Evolutionary conservation across 164 flowering plant genomes (phyloP).

Genomic region (Vitis vinifera): DNA sequence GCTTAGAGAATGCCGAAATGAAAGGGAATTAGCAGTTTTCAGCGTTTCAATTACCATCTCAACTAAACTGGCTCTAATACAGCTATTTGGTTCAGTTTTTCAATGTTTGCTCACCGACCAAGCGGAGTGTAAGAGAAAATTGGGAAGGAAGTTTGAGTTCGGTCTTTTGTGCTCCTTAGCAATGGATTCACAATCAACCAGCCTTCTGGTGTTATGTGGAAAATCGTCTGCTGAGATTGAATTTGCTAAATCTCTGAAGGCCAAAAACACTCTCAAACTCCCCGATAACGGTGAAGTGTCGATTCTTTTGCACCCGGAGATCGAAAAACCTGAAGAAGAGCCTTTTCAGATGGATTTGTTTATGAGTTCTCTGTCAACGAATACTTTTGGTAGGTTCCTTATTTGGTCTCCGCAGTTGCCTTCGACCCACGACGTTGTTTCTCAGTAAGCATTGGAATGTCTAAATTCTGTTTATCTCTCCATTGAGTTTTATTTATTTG

Average conservation of each 20-base stretch:
- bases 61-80: no score
- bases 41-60: no score
- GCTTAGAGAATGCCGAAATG: no score
- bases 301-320: slow-evolving; percentile 41
- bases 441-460: slow-evolving; percentile 45
- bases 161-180: slow-evolving; percentile 12
- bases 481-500: neutral
- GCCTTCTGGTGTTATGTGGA: slow-evolving; percentile 51
- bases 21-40: no score
- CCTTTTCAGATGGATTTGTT: slow-evolving; percentile 42
- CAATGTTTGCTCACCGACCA: no score
- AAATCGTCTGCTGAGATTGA: slow-evolving; percentile 61
- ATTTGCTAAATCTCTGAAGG: slow-evolving; percentile 46
- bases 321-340: slow-evolving; percentile 15
- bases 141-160: neutral
- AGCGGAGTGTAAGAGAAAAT: no score
- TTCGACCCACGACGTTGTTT: slow-evolving; percentile 84
- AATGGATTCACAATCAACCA: slow-evolving; percentile 30
- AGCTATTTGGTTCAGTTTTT: no score
- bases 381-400: slow-evolving; percentile 67
- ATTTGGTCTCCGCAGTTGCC: slow-evolving; percentile 80
- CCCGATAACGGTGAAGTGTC: slow-evolving; percentile 38
- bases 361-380: slow-evolving; percentile 52
- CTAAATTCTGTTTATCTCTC: neutral
- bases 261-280: slow-evolving; percentile 43